These are phyloP conservation scores for Cucurbita maxima DNA, from an alignment of 306 rosid species.

Conservation along the genomic window DNA sequence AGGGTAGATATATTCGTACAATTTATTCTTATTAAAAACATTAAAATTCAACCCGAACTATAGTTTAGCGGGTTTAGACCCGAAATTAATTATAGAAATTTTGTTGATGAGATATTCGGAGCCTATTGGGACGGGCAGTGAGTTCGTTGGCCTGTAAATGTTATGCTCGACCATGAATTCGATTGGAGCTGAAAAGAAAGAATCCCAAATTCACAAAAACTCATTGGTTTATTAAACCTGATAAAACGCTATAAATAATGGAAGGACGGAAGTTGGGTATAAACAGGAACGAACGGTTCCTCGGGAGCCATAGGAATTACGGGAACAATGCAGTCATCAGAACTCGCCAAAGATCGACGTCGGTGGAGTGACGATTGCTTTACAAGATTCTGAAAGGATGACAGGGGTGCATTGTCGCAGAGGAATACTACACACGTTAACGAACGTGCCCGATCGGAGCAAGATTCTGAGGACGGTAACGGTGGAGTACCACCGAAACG, in stretches of 20 bases:
- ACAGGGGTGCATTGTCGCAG: conserved; percentile 12
- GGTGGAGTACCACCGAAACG: conserved; percentile 14
- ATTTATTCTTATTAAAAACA: too few species aligned
- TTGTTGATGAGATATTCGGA: background rate
- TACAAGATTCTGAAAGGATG: conserved; percentile 33
- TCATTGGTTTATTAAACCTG: background rate
- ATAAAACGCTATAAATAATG: conserved; percentile 48
- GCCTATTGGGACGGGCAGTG: background rate
- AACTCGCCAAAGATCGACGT: conserved; percentile 19
- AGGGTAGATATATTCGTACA: too few species aligned
- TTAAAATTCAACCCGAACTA: too few species aligned
- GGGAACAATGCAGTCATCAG: conserved; percentile 5
- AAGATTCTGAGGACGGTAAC: conserved; percentile 74
- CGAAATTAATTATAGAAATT: too few species aligned
- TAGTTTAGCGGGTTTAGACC: too few species aligned
- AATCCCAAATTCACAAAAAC: conserved; percentile 45
- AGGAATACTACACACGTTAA: conserved; percentile 23
- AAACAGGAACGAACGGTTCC: conserved; percentile 59
- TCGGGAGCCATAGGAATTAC: conserved; percentile 37
- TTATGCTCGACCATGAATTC: conserved; percentile 3
- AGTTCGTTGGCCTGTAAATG: conserved; percentile 11
- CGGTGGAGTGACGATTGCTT: conserved; percentile 65
- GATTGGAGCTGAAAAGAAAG: conserved; percentile 40
- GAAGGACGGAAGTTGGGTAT: conserved; percentile 67
- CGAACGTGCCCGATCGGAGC: conserved; percentile 96